Evolutionary conservation across 495 filamentous ascomycete species (phyloP), one percentile per base, ranked within the genome.

Genomic region (Filosporella fistucella): DNA sequence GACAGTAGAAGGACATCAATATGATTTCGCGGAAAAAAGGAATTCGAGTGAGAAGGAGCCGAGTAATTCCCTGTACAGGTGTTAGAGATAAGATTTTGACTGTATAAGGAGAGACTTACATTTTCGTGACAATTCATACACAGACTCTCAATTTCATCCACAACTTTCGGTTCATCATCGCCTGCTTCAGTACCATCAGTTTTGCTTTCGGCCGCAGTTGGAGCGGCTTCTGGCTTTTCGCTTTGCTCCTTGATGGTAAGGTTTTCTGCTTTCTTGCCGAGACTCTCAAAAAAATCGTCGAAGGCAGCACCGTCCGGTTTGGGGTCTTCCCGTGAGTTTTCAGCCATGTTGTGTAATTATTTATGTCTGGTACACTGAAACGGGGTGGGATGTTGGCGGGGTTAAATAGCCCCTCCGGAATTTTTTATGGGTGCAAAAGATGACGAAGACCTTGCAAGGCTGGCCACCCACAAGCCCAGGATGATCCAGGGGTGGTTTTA

Each of bases 1-100:
- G 77, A 68, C 93, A 99, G 50, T 79, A 79, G 70, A 99, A 99
- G 37, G 90, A 96, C 80, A 95, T 95, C 54, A 99, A 77, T 52
- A 99, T 88, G 49, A 97, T 80, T 63, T 99, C 93, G 60, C 88
- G 86, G 76, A 99, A 97, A 72, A 82, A 96, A 17, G 93, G 94
- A 17, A 99, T 95, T 38, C 82, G 80, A 36, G 91, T 91, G 30
- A 97, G 78, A 18, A 97, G 75, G 20, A 98, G 74, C 38, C 86
- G 80, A 9, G 93, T 98, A 0, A 65, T 81, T 65, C 93, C 91
- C 85, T 95, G 21, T 22, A 17, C 1, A 25, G 26, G 14, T 17
- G 18, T 56, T 48, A 45, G 16, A 3, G 50, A 45, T n/a, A 28
- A 17, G 22, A 26, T 1, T 4, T 20, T 23, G 10, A n/a, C 0